phyloP scores from a whole-genome alignment of 2,329 filamentous ascomycete species.

The Colletotrichum tamarilloi region DNA sequence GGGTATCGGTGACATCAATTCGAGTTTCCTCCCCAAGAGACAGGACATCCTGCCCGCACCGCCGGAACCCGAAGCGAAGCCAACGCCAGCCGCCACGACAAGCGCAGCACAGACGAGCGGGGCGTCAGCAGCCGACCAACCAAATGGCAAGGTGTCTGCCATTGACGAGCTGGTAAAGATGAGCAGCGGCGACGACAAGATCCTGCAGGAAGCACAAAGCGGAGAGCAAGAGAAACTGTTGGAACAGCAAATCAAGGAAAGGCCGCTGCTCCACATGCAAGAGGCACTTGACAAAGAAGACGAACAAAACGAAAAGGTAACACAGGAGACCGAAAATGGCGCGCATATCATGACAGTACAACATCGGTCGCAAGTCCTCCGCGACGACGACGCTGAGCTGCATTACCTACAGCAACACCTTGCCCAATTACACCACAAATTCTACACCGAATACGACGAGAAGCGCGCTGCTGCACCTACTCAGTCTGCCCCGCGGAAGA shows the following conservation, averaged over 20 bases:
- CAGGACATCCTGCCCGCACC: conserved; percentile 58
- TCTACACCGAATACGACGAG: conserved; percentile 85
- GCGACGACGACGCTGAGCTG: conserved; percentile 89
- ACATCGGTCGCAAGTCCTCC: conserved; percentile 78
- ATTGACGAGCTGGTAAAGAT: conserved; percentile 83
- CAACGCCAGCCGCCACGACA: neutral
- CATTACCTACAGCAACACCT: conserved; percentile 81
- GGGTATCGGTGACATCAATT: conserved; percentile 98
- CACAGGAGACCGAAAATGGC: conserved; percentile 56
- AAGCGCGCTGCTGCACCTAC: conserved; percentile 47
- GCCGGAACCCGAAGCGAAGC: conserved; percentile 4
- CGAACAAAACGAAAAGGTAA: conserved; percentile 66
- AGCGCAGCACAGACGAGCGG: neutral
- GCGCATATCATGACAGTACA: conserved; percentile 27
- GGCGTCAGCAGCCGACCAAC: neutral
- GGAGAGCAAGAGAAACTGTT: conserved; percentile 89
- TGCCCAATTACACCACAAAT: conserved; percentile 78
- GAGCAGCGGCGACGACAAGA: conserved; percentile 76
- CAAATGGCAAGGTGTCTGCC: conserved; percentile 51
- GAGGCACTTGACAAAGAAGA: conserved; percentile 90
- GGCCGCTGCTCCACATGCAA: conserved; percentile 91
- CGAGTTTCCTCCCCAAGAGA: conserved; percentile 90
- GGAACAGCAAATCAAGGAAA: conserved; percentile 88
- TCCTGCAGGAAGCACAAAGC: conserved; percentile 77
- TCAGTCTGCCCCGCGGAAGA: conserved; percentile 29